A percentile compares a stretch with the other conserved stretches of the same genome.
Evolutionary conservation across 805 yeast species (phyloP).

Genomic region (Pichia rugopelliculosa): DNA sequence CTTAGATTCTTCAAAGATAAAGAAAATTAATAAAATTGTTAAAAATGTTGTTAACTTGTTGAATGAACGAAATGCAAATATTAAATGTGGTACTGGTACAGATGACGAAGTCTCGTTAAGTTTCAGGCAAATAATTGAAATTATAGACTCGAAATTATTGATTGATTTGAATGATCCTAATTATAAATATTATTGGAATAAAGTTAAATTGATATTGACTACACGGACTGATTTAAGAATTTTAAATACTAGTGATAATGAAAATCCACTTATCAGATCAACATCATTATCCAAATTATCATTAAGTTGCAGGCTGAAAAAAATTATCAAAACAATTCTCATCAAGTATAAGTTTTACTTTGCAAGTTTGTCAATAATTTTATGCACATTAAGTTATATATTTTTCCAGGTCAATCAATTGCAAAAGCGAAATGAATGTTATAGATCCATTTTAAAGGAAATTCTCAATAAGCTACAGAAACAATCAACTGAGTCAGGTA

Average conservation of each 20-base stretch:
- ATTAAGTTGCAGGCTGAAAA: slow-evolving; percentile 23
- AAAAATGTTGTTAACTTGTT: slow-evolving; percentile 58
- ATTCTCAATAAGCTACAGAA: slow-evolving; percentile 44
- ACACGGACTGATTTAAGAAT: slow-evolving; percentile 7
- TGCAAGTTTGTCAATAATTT: slow-evolving; percentile 9
- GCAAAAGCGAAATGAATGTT: slow-evolving; percentile 32
- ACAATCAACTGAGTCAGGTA: slow-evolving; percentile 33
- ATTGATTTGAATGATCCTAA: slow-evolving; percentile 12
- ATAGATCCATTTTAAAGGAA: slow-evolving; percentile 39
- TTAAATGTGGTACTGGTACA: slow-evolving; percentile 28
- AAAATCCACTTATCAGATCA: slow-evolving; percentile 18
- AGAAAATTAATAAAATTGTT: slow-evolving; percentile 58
- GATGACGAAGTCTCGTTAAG: slow-evolving; percentile 30
- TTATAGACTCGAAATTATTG: slow-evolving; percentile 45
- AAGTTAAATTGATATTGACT: slow-evolving; percentile 10
- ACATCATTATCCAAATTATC: slow-evolving; percentile 23
- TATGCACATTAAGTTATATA: slow-evolving; percentile 7
- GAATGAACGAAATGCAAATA: slow-evolving; percentile 63
- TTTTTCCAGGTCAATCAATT: slow-evolving; percentile 32
- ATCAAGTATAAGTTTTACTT: slow-evolving; percentile 19
- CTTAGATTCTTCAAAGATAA: slow-evolving; percentile 69
- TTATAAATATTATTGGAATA: slow-evolving; percentile 24
- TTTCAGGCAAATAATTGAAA: slow-evolving; percentile 58
- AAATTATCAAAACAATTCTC: slow-evolving; percentile 17
- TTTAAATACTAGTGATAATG: not conserved